These are phyloP conservation scores for Coffea eugenioides DNA, from an alignment of 257 asterid species.

Conservation along the genomic window DNA sequence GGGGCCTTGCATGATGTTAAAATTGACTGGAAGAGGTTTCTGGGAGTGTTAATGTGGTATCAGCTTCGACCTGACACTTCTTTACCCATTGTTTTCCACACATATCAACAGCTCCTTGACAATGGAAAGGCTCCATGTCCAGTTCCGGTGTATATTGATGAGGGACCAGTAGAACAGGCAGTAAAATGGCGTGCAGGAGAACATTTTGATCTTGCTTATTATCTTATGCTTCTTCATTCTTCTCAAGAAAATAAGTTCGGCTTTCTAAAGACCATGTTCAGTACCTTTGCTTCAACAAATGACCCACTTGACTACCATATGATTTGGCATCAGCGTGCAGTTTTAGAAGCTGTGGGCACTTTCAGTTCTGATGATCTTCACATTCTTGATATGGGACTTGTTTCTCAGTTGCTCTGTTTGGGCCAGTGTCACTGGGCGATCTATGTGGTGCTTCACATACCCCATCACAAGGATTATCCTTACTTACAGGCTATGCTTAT, in stretches of 20 bases:
- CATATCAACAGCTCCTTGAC: conserved; percentile 81
- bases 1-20: conserved; percentile 61
- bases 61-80: conserved; percentile 81
- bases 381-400: conserved; percentile 82
- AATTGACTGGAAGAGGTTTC: conserved; percentile 96
- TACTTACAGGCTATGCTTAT: conserved; percentile 65
- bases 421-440: conserved; percentile 99
- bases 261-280: conserved; percentile 80
- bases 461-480: conserved; percentile 87
- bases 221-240: conserved; percentile 97
- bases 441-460: conserved; percentile 91
- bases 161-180: conserved; percentile 61
- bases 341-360: conserved; percentile 90
- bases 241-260: conserved; percentile 70
- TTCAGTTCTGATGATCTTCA: conserved; percentile 90
- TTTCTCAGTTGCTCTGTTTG: conserved; percentile 84
- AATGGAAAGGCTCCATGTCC: conserved; percentile 90
- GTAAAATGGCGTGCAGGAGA: conserved; percentile 44
- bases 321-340: conserved; percentile 99
- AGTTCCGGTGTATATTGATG: conserved; percentile 91
- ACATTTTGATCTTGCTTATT: conserved; percentile 80
- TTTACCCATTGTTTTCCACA: conserved; percentile 63
- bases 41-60: conserved; percentile 97
- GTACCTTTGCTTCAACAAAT: conserved; percentile 88
- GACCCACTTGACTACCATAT: conserved; percentile 98